phyloP scores from a whole-genome alignment of 768 basidiomycete genomes.

The Peribolospora baueri region DNA sequence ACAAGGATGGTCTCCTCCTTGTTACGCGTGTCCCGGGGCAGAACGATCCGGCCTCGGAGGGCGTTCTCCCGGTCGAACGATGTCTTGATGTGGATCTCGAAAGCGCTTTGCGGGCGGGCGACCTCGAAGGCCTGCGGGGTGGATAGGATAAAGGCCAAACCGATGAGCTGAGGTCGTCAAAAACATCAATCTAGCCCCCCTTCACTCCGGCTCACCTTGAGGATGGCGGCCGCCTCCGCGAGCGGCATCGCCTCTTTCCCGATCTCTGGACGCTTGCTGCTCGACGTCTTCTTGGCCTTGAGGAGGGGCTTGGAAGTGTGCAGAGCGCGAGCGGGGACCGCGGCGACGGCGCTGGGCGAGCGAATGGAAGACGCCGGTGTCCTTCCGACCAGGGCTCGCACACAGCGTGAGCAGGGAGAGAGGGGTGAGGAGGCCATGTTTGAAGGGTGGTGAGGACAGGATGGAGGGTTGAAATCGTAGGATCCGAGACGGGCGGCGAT shows the following conservation, averaged over 20 bases:
- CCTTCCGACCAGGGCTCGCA: too few species aligned
- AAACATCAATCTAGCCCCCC: background rate
- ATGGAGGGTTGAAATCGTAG: too few species aligned
- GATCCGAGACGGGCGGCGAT: too few species aligned
- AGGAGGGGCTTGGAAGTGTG: too few species aligned
- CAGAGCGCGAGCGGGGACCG: too few species aligned
- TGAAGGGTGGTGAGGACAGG: too few species aligned
- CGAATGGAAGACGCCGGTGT: too few species aligned
- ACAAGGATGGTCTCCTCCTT: constrained; percentile 62
- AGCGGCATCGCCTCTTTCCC: constrained; percentile 12
- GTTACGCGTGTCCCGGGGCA: constrained; percentile 44
- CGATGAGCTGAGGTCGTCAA: background rate
- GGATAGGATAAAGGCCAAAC: background rate
- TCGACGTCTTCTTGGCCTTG: too few species aligned
- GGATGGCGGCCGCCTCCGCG: constrained; percentile 10
- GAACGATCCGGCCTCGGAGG: constrained; percentile 66
- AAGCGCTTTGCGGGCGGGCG: constrained; percentile 44
- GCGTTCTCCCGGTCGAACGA: constrained; percentile 47
- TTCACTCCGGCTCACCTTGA: constrained; percentile 3
- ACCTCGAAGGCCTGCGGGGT: constrained; percentile 4
- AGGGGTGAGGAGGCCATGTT: too few species aligned
- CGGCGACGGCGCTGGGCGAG: too few species aligned
- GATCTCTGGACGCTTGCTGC: too few species aligned
- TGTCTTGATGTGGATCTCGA: constrained; percentile 59
- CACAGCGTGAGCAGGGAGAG: too few species aligned